These are phyloP conservation scores for Dentiscutata heterogama DNA, from an alignment of 371 early-diverging fungal genomes.

Conservation along the genomic window DNA sequence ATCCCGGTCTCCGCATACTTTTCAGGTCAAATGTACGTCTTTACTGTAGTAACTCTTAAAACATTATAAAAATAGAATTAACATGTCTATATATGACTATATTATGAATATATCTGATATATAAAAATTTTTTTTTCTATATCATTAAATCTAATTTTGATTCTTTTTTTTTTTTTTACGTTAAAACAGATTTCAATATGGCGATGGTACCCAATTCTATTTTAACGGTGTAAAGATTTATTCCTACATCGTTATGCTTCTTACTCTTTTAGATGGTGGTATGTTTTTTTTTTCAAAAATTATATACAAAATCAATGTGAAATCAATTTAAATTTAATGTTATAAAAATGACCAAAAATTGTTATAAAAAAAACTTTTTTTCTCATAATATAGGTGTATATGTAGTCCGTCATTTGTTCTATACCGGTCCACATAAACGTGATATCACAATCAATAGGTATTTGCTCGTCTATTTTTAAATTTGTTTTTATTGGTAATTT, in stretches of 20 bases:
- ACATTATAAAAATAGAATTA: too few species aligned
- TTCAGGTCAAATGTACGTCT: background rate
- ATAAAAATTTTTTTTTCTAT: too few species aligned
- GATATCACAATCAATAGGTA: background rate
- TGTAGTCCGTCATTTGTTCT: too few species aligned
- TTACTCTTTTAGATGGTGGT: background rate
- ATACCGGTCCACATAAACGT: background rate
- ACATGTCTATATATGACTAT: too few species aligned
- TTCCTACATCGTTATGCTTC: background rate
- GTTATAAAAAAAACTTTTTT: too few species aligned
- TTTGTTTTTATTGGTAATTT: too few species aligned
- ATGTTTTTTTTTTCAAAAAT: background rate
- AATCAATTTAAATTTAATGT: too few species aligned
- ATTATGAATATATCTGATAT: too few species aligned
- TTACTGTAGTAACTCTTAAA: background rate
- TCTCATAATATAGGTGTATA: too few species aligned
- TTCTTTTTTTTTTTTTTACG: background rate
- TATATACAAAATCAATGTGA: too few species aligned
- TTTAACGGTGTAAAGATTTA: constrained; percentile 9
- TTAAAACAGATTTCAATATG: background rate
- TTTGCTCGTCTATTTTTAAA: too few species aligned
- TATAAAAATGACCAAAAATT: too few species aligned
- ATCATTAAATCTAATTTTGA: background rate
- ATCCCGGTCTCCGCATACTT: background rate
- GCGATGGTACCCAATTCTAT: background rate